Conservation (phyloP, 208 protist genomes). For the Trypanosomatidae sp. region DNA sequence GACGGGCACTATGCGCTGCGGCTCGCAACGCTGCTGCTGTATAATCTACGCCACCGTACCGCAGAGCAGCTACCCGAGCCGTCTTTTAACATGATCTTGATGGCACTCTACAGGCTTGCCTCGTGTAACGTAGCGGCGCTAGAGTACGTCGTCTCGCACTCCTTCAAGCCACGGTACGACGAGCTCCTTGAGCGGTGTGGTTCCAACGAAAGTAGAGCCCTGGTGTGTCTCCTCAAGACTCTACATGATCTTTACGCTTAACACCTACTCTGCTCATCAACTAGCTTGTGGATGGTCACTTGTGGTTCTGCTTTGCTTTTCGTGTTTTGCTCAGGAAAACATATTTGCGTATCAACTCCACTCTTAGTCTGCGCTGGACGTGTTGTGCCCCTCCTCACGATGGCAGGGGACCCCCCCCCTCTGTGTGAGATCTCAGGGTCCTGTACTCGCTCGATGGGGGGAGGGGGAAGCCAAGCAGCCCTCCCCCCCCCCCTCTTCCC, state of each 20-base stretch:
- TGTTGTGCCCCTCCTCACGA: neutral
- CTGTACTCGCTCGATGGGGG: too few relatives aligned
- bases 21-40: constrained; percentile 64
- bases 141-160: constrained; percentile 32
- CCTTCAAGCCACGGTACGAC: constrained; percentile 41
- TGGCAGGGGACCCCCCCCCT: neutral
- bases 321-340: neutral
- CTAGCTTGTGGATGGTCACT: neutral
- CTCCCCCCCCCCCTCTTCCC: too few relatives aligned
- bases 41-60: constrained; percentile 45
- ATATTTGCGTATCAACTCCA: too few relatives aligned
- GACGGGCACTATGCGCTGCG: constrained; percentile 29
- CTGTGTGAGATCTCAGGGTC: too few relatives aligned
- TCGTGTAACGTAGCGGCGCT: constrained; percentile 39
- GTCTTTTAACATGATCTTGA: constrained; percentile 71
- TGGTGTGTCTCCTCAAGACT: constrained; percentile 63
- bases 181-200: constrained; percentile 35
- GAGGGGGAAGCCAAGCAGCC: too few relatives aligned
- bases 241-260: constrained; percentile 43
- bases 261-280: neutral
- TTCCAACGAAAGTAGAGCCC: constrained; percentile 66
- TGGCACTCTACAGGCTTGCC: constrained; percentile 58
- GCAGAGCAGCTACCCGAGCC: constrained; percentile 49
- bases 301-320: neutral
- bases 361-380: too few relatives aligned